Evolutionary conservation across 176 grass and related monocot genomes (phyloP), one percentile per base, ranked within the genome.

Genomic region (Lolium perenne): DNA sequence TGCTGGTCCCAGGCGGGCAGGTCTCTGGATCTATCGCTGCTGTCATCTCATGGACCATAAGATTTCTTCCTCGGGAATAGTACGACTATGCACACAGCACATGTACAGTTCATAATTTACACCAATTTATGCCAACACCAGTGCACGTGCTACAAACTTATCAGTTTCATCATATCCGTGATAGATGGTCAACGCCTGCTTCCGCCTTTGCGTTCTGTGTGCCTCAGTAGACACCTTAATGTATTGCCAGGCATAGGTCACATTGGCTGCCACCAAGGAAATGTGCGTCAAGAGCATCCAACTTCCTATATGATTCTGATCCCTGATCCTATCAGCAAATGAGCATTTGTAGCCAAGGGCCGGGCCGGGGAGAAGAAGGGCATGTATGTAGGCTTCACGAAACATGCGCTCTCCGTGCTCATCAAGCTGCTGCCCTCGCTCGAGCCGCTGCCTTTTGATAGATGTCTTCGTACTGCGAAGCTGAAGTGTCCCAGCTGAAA

Each of bases 401-500:
- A 77, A 25, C 32, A 40, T 48, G 8, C 46, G 46, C 48, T 32
- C 76, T 54, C 82, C 84, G 88, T 16, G 79, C 50, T 64, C 17
- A 83, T 64, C 17, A 83, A 16, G 92, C 74, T 60, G 53, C 55
- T 54, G 92, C 82, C 83, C 92, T 95, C 59, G 96, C 93, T 88
- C 88, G 93, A 83, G 69, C 81, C 18, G 76, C 86, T n/a, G 96
- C 87, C 61, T 79, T 92, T 4, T 92, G 78, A 65, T 95, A 98
- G 77, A 98, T 86, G 12, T 95, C 91, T 74, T 95, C 93, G 8
- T 98, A 95, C 43, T 94, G 91, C 3, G 93, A 93, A 29, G 92
- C 92, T 7, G 96, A 90, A 6, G 84, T 88, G 82, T 91, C 92
- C 96, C 96, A 98, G 64, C 96, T 94, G 90, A 98, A 95, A 89